Evolutionary conservation across 148 eudicot species (phyloP), one percentile per base, ranked within the genome.

Genomic region (Rhododendron griersonianum): DNA sequence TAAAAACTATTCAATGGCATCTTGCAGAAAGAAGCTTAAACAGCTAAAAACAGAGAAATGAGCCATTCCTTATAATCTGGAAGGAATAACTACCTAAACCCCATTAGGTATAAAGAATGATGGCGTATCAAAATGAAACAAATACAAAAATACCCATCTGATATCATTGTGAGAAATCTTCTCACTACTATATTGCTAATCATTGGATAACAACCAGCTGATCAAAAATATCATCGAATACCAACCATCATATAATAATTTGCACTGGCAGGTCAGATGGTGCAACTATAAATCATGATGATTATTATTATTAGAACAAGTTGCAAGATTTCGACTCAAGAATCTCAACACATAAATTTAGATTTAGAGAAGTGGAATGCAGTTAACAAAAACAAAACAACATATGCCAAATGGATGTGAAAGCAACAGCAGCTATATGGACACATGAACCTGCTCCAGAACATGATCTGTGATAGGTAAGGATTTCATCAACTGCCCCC

Each of bases 121-220:
- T 23, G 13, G 51, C 11, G 30, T 33, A 30, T 30, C 25, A 10
- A 80, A 23, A 15, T 11, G 74, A 55, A 51, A 55, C 21, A 55
- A 55, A 47, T 28, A 80, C 33, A 11, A 50, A 21, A 21, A 78
- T 44, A 44, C 7, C 23, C 80, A 21, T 9, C 28, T 21, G 30
- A 44, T 44, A 44, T 47, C 81, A 78, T n/a, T 47, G 55, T 48
- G 57, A 51, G 28, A 44, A 44, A 78, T 19, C 19, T 23, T 21
- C n/a, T 94, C 97, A 59, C 94, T 90, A 69, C 16, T 69, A 3
- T 67, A 67, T 67, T n/a, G 15, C 75, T 69, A 11, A 25, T 69
- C 37, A 69, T 28, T 25, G 16, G 75, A 28, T 69, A 28, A 5
- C 61, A 16, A 16, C 61, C 61, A 55, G 61, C 61, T 55, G 21